These are phyloP conservation scores for Baorangia bicolor DNA, from an alignment of 768 basidiomycete species.

Conservation along the genomic window DNA sequence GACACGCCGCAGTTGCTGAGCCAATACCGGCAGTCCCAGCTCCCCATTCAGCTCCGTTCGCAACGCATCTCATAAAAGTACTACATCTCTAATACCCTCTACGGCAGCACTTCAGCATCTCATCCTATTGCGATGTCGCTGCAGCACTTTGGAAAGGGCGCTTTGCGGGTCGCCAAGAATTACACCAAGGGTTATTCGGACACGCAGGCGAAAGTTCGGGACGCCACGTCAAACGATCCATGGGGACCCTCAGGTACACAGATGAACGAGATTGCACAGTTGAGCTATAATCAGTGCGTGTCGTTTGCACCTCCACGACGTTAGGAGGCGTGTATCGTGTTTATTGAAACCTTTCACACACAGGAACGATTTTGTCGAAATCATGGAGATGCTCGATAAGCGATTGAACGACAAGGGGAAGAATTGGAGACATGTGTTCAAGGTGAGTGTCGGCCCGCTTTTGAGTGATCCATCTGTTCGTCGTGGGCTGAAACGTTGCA, in stretches of 20 bases:
- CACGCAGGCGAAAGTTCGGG: constrained; percentile 91
- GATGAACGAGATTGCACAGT: constrained; percentile 98
- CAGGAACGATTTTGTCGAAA: constrained; percentile 95
- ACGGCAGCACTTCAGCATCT: neutral
- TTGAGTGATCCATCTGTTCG: neutral
- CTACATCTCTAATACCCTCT: constrained; percentile 12
- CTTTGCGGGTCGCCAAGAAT: constrained; percentile 88
- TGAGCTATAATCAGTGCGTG: constrained; percentile 93
- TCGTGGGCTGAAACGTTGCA: constrained; percentile 29
- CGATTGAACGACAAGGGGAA: constrained; percentile 98
- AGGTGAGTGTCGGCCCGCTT: constrained; percentile 48
- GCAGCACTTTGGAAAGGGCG: constrained; percentile 82
- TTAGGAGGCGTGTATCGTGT: neutral
- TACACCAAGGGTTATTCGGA: constrained; percentile 97
- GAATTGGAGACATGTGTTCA: constrained; percentile 99
- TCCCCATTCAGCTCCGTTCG: constrained; percentile 17
- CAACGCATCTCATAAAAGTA: constrained; percentile 16
- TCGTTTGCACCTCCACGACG: neutral
- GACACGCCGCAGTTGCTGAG: constrained; percentile 8
- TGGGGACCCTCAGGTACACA: constrained; percentile 97
- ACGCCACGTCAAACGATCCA: constrained; percentile 96
- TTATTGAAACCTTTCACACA: neutral
- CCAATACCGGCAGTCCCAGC: neutral
- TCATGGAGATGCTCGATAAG: constrained; percentile 99
- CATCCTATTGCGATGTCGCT: constrained; percentile 41